phyloP scores from a whole-genome alignment of 75 land plant species.

The Pinus tabuliformis region DNA sequence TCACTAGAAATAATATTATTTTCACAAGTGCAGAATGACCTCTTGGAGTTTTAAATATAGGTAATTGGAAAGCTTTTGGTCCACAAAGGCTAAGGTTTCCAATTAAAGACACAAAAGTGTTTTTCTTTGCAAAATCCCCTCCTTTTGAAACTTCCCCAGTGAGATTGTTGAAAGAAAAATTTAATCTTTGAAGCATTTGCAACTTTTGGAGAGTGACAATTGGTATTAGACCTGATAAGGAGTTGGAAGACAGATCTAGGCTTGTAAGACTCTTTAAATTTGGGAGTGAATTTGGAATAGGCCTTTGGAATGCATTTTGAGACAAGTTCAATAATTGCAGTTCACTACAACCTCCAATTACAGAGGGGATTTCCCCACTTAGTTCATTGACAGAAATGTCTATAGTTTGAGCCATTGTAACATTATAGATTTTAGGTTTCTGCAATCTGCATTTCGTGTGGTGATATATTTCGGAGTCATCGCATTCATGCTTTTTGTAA shows the following conservation, averaged over 20 bases:
- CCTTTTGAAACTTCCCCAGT: background rate
- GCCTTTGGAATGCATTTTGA: background rate
- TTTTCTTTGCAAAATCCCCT: background rate
- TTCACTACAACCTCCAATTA: background rate
- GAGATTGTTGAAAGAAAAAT: slow-evolving; percentile 3
- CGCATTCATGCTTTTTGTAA: slow-evolving; percentile 6
- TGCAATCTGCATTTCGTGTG: too few relatives aligned
- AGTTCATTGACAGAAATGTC: background rate
- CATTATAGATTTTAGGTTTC: background rate
- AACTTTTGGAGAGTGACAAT: background rate
- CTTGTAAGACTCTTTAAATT: background rate
- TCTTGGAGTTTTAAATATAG: background rate
- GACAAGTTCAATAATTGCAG: background rate
- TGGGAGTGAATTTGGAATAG: background rate
- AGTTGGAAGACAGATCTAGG: background rate
- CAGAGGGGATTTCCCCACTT: background rate
- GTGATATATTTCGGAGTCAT: too few relatives aligned
- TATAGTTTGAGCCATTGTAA: background rate
- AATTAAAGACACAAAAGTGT: background rate
- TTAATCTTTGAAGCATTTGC: background rate
- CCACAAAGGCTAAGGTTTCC: slow-evolving; percentile 8
- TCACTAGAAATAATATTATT: background rate
- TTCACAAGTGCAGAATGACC: background rate
- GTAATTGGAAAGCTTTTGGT: background rate
- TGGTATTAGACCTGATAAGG: background rate